These are phyloP conservation scores for Fusarium piperis DNA, from an alignment of 2,329 filamentous ascomycete genomes.

Conservation along the genomic window DNA sequence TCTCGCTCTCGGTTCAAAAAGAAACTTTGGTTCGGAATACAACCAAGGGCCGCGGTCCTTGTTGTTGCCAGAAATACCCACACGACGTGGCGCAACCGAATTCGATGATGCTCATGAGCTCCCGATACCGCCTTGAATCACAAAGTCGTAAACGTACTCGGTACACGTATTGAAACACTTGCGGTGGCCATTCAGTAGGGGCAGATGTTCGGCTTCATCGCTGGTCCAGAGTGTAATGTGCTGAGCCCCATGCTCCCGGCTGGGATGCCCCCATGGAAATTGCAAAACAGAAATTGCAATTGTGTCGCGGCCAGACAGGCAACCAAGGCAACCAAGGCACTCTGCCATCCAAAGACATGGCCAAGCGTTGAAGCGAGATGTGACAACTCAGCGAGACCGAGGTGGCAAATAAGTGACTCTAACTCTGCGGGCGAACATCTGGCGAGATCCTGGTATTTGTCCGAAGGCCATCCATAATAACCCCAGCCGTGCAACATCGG, in stretches of 20 bases:
- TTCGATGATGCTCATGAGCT: conserved; percentile 22
- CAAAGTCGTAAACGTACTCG: conserved; percentile 8
- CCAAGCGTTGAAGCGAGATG: conserved; percentile 25
- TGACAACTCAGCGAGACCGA: conserved; percentile 30
- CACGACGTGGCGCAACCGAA: conserved; percentile 9
- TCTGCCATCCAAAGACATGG: not conserved
- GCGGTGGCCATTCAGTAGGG: not conserved
- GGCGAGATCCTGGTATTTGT: conserved; percentile 8
- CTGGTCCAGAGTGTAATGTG: not conserved
- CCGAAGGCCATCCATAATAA: conserved; percentile 16
- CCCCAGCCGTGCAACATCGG: conserved; percentile 36
- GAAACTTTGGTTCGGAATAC: not conserved
- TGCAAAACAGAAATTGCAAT: not conserved
- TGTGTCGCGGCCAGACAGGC: not conserved
- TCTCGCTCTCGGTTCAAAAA: not conserved
- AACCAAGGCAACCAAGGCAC: not conserved
- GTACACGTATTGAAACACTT: not conserved
- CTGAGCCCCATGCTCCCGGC: not conserved
- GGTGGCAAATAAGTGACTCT: not conserved
- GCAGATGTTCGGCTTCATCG: not conserved
- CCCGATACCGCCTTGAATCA: conserved; percentile 6
- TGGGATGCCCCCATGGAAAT: conserved; percentile 20
- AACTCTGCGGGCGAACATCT: conserved; percentile 8
- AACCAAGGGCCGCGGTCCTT: not conserved
- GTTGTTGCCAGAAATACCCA: not conserved